Evolutionary conservation across 2,329 filamentous ascomycete genomes (phyloP).

Genomic region (Torrubiella hemipterigena): DNA sequence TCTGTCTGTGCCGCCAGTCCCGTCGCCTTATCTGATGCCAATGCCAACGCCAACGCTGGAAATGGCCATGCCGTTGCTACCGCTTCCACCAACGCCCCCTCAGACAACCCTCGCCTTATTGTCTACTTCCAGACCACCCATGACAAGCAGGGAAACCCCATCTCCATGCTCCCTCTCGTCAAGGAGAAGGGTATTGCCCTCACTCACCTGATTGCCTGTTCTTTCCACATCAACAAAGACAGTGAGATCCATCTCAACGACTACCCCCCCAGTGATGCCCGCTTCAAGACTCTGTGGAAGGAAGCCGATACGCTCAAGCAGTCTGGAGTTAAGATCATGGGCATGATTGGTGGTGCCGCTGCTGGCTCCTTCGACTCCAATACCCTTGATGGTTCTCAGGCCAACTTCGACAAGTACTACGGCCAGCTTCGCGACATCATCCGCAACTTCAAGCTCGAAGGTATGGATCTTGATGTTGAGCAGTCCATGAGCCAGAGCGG

Average conservation of each 20-base stretch:
- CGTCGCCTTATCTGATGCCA: background rate
- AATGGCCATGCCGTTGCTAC: background rate
- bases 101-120: conserved; percentile 27
- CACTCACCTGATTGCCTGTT: conserved; percentile 74
- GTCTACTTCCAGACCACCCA: conserved; percentile 41
- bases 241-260: conserved; percentile 67
- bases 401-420: conserved; percentile 63
- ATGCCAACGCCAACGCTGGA: background rate
- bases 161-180: conserved; percentile 38
- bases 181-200: conserved; percentile 27
- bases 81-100: background rate
- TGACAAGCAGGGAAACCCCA: conserved; percentile 22
- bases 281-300: conserved; percentile 62
- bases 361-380: conserved; percentile 51
- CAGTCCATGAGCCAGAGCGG: conserved; percentile 57
- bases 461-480: conserved; percentile 66
- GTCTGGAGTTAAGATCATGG: conserved; percentile 63
- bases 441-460: conserved; percentile 46
- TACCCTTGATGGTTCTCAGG: conserved; percentile 39
- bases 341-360: conserved; percentile 76
- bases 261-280: conserved; percentile 48
- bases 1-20: background rate
- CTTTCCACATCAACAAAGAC: conserved; percentile 62
- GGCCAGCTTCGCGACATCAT: conserved; percentile 53
- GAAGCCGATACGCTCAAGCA: conserved; percentile 61